Conservation (phyloP, 768 basidiomycete genomes). For the Collybia nuda region DNA sequence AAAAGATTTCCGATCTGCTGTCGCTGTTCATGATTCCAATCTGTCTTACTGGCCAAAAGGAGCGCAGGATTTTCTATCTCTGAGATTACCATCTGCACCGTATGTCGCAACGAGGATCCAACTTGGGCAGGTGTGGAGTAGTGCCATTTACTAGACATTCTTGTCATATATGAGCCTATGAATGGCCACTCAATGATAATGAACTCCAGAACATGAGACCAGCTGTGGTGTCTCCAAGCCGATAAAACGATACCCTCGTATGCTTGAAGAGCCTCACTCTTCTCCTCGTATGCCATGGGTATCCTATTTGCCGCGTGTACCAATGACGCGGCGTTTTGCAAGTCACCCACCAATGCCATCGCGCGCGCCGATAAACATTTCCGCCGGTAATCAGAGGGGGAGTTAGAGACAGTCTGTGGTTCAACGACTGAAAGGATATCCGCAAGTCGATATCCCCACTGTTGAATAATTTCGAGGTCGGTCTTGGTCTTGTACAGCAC, state of each 20-base stretch:
- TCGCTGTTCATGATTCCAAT: constrained; percentile 25
- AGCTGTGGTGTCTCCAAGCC: constrained; percentile 28
- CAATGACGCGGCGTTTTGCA: constrained; percentile 13
- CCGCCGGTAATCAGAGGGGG: constrained; percentile 12
- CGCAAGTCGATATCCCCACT: constrained; percentile 1
- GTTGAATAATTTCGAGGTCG: neutral
- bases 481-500: constrained; percentile 1
- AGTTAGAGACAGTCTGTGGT: neutral
- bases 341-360: constrained; percentile 7
- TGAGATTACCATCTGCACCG: constrained; percentile 11
- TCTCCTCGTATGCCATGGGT: constrained; percentile 18
- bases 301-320: constrained; percentile 22
- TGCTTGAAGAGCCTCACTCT: constrained; percentile 20
- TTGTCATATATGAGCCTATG: constrained; percentile 21
- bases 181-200: constrained; percentile 37
- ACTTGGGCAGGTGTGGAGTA: neutral
- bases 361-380: constrained; percentile 11
- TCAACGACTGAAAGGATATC: neutral
- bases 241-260: constrained; percentile 39
- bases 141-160: neutral
- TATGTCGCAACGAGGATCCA: constrained; percentile 11
- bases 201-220: constrained; percentile 33
- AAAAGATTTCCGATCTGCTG: constrained; percentile 36
- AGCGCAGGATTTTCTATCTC: constrained; percentile 31
- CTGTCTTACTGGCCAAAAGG: constrained; percentile 18